phyloP scores from a whole-genome alignment of 164 flowering plant species.

The Cinnamomum micranthum region DNA sequence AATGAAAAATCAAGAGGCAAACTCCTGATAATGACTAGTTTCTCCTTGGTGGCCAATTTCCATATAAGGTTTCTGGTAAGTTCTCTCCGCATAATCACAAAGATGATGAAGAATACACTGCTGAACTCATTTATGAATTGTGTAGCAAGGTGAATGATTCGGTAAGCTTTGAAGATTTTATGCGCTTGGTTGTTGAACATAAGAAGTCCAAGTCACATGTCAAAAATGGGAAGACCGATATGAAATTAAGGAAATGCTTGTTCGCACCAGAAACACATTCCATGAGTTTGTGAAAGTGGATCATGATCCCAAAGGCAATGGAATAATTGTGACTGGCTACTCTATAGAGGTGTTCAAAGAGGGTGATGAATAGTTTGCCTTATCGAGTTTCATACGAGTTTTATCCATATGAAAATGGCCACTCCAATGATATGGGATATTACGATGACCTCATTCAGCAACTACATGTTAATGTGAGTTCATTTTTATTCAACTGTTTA shows the following conservation, averaged over 20 bases:
- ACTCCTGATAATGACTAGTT: not conserved
- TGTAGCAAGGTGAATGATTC: not conserved
- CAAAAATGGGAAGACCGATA: conserved; percentile 28
- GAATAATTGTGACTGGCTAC: not conserved
- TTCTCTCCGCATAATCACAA: not conserved
- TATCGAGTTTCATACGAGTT: not conserved
- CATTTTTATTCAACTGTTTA: not conserved
- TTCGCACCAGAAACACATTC: conserved; percentile 28
- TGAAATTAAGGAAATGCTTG: conserved; percentile 24
- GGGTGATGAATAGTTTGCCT: not conserved
- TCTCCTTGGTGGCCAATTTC: no score
- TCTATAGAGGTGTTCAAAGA: not conserved
- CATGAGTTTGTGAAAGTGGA: conserved; percentile 25
- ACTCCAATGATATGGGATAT: not conserved
- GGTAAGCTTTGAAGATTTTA: conserved; percentile 1
- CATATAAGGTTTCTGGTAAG: not conserved
- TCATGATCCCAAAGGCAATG: conserved; percentile 6
- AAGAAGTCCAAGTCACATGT: conserved; percentile 15
- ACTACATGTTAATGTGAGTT: not conserved
- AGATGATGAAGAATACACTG: not conserved
- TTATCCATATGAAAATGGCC: not conserved
- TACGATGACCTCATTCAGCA: not conserved
- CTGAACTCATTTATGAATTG: not conserved
- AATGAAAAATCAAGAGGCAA: no score
- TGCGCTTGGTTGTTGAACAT: conserved; percentile 20